Conservation (phyloP, 306 rosid genomes). For the Vachellia collinsii region DNA sequence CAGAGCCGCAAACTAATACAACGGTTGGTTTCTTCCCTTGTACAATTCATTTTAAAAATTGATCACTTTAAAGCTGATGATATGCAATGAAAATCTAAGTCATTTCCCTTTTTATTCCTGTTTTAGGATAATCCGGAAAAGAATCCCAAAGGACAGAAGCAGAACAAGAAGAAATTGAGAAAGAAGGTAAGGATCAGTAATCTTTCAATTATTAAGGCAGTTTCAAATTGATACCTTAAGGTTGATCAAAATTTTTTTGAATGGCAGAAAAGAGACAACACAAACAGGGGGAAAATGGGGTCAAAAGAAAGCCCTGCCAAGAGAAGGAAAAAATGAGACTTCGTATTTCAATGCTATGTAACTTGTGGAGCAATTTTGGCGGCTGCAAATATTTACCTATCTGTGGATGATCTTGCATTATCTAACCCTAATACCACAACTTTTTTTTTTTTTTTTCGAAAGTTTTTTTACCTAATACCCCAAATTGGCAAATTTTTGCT, state of each 20-base stretch:
- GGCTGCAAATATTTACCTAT: not conserved
- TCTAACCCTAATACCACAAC: not conserved
- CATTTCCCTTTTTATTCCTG: not conserved
- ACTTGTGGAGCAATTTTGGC: slow-evolving; percentile 25
- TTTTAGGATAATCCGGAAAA: slow-evolving; percentile 49
- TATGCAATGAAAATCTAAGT: slow-evolving; percentile 14
- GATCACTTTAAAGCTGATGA: slow-evolving; percentile 1
- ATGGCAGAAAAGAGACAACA: slow-evolving; percentile 53
- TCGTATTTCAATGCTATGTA: not conserved
- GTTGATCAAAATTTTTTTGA: slow-evolving; percentile 27
- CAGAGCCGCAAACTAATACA: slow-evolving; percentile 49
- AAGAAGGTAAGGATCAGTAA: slow-evolving; percentile 52
- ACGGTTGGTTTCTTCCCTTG: slow-evolving; percentile 53
- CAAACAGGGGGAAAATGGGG: slow-evolving; percentile 34
- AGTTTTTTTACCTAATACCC: not conserved
- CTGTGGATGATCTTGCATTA: not conserved
- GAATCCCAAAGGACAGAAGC: slow-evolving; percentile 39
- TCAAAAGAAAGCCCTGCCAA: slow-evolving; percentile 43
- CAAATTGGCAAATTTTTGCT: not conserved
- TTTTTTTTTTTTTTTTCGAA: not conserved
- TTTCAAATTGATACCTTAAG: slow-evolving; percentile 16
- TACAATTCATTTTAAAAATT: not conserved
- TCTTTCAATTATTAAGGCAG: not conserved
- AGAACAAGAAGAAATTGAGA: slow-evolving; percentile 44
- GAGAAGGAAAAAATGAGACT: slow-evolving; percentile 50